Evolutionary conservation across 1,139 yeast genomes (phyloP).

Genomic region (Saccharomycopsis hybrid): DNA sequence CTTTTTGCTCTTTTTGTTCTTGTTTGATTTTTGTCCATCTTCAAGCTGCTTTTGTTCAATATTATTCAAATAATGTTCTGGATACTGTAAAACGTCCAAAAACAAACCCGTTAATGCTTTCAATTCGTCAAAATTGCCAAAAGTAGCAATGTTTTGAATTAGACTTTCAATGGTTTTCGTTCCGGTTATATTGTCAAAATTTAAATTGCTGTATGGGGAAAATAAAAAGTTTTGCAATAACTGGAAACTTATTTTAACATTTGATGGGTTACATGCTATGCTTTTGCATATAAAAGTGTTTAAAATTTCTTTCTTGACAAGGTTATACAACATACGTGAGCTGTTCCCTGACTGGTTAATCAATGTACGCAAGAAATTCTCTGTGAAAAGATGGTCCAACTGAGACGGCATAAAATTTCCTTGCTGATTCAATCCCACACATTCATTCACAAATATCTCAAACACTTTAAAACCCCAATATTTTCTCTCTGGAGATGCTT

Average conservation of each 20-base stretch:
- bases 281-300: slow-evolving; percentile 35
- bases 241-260: slow-evolving; percentile 34
- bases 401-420: slow-evolving; percentile 25
- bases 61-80: slow-evolving; percentile 16
- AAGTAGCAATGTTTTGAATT: slow-evolving; percentile 27
- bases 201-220: slow-evolving; percentile 51
- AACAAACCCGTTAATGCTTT: slow-evolving; percentile 31
- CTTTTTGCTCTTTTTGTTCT: background rate
- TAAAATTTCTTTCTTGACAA: slow-evolving; percentile 48
- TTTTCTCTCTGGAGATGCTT: slow-evolving; percentile 81
- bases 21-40: background rate
- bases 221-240: slow-evolving; percentile 44
- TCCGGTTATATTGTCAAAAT: slow-evolving; percentile 75
- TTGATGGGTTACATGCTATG: slow-evolving; percentile 34
- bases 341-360: slow-evolving; percentile 71
- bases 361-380: slow-evolving; percentile 66
- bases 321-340: slow-evolving; percentile 60
- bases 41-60: slow-evolving; percentile 24
- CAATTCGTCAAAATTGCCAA: slow-evolving; percentile 27
- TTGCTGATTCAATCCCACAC: background rate
- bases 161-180: slow-evolving; percentile 60
- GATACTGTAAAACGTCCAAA: slow-evolving; percentile 26
- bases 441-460: slow-evolving; percentile 35
- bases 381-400: slow-evolving; percentile 47
- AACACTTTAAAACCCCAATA: slow-evolving; percentile 82